Conservation (phyloP, 2,329 filamentous ascomycete species). For the Hymenoscyphus scutula region DNA sequence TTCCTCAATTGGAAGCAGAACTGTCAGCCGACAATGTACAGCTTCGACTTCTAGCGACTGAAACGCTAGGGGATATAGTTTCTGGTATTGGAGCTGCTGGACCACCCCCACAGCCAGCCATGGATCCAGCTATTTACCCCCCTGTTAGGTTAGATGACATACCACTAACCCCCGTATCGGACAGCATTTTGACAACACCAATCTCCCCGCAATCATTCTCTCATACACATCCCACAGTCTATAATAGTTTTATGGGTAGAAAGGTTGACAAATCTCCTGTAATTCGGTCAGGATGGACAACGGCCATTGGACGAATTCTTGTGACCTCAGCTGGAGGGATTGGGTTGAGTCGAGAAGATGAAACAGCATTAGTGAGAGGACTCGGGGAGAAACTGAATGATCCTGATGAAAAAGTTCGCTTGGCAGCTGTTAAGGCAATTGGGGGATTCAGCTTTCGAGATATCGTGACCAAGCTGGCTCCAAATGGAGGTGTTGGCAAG, state of each 20-base stretch:
- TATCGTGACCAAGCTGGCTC: constrained; percentile 77
- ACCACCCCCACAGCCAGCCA: constrained; percentile 65
- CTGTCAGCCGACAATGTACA: constrained; percentile 85
- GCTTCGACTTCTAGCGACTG: constrained; percentile 81
- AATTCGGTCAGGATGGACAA: constrained; percentile 84
- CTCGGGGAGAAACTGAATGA: constrained; percentile 82
- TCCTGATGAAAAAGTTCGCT: constrained; percentile 83
- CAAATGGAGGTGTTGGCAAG: constrained; percentile 70
- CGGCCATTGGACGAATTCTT: constrained; percentile 78
- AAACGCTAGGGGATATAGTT: constrained; percentile 93
- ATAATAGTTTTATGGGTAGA: constrained; percentile 80
- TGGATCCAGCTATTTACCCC: constrained; percentile 86
- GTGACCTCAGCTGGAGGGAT: constrained; percentile 90
- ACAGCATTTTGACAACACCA: constrained; percentile 71
- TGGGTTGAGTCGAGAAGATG: constrained; percentile 80
- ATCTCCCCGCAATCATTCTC: constrained; percentile 87
- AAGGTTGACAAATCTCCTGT: constrained; percentile 81
- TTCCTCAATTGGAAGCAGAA: constrained; percentile 91
- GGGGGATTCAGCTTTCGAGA: constrained; percentile 77
- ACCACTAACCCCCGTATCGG: constrained; percentile 49
- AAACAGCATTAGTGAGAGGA: constrained; percentile 68
- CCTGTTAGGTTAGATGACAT: constrained; percentile 65
- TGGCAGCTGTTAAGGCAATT: constrained; percentile 84
- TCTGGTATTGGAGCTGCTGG: constrained; percentile 91
- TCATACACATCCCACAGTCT: constrained; percentile 74